A percentile compares a stretch with the other conserved stretches of the same genome.
Evolutionary conservation across 192 early-diverging fungal genomes (phyloP).

Genomic region (Umbelopsis sp.): DNA sequence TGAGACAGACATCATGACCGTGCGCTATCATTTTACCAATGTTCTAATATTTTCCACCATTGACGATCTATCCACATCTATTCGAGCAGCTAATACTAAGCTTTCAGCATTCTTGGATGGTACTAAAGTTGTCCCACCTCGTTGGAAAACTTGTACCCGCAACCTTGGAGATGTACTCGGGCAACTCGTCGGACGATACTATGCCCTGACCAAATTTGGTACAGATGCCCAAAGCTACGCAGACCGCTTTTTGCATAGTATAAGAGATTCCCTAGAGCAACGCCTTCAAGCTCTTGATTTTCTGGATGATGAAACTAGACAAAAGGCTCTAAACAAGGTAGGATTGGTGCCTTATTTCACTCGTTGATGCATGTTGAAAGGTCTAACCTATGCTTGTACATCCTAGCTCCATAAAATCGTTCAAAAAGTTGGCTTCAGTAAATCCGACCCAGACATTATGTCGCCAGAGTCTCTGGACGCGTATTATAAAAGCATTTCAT

Average conservation of each 20-base stretch:
- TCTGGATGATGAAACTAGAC: conserved; percentile 58
- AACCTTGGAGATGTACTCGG: conserved; percentile 17
- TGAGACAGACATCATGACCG: conserved; percentile 32
- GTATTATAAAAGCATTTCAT: conserved; percentile 53
- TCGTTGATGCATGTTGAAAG: not conserved
- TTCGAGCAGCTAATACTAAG: not conserved
- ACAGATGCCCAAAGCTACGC: conserved; percentile 45
- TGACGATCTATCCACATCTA: not conserved
- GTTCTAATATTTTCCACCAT: not conserved
- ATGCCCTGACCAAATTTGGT: not conserved
- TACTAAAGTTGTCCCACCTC: conserved; percentile 18
- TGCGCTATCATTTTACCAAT: conserved; percentile 49
- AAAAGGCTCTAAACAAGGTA: conserved; percentile 56
- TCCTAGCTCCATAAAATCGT: conserved; percentile 48
- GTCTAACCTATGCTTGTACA: not conserved
- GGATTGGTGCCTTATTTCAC: not conserved
- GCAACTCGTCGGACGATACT: not conserved
- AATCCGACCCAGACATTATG: conserved; percentile 57
- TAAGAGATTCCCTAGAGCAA: conserved; percentile 46
- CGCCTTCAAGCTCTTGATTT: conserved; percentile 50
- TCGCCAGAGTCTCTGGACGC: conserved; percentile 44
- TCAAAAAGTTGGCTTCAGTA: conserved; percentile 66
- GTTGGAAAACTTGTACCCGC: conserved; percentile 45
- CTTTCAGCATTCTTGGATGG: not conserved
- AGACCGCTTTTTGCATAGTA: conserved; percentile 34